Base-by-base conservation (phyloP, 352 stramenopile species). In the Thalassiosira hispida region DNA sequence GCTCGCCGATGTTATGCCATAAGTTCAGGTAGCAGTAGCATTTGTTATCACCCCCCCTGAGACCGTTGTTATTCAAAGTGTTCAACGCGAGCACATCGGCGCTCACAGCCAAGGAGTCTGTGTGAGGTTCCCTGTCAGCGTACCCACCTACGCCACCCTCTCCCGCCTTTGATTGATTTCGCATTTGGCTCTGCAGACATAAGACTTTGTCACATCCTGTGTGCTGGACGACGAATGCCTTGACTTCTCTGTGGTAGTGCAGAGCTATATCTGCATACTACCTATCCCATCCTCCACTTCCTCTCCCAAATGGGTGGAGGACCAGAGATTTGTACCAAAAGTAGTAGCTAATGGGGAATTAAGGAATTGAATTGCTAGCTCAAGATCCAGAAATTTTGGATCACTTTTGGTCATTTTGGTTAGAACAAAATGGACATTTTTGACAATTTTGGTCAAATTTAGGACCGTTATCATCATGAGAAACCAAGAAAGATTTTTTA, bases 121-220 rank as follows among this genome's bases (percentile, higher is more conserved):
- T 76, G 12, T 76, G 67, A 38, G 67, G 67, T 11, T 35, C 25
- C 20, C 18, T 35, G 49, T 7, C 53, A 20, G 53, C 55, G 40
- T 76, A 76, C 16, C 25, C 38, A 47, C 67, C 8, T 2, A 67
- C 66, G 12, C 25, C 22, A 8, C 8, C 31, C 8, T 38, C 31
- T 38, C 31, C 31, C 3, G 8, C 31, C 31, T 38, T 38, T 9
- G 29, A 35, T 1, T 0, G 29, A 44, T 60, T 69, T 1, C 55
- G 11, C 3, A 69, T 29, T 76, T 76, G 67, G 22, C 38, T 44
- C 6, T 76, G 52, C 4, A 76, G 5, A 38, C 55, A 67, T 38
- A 69, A 33, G 4, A 76, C 67, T 25, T 69, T 68, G 25, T 76
- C 67, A 35, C 67, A 76, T 63, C 67, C 67, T 22, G 69, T 7